These are phyloP conservation scores for Chytriomyces sp. DNA, from an alignment of 192 early-diverging fungal species.

Conservation along the genomic window DNA sequence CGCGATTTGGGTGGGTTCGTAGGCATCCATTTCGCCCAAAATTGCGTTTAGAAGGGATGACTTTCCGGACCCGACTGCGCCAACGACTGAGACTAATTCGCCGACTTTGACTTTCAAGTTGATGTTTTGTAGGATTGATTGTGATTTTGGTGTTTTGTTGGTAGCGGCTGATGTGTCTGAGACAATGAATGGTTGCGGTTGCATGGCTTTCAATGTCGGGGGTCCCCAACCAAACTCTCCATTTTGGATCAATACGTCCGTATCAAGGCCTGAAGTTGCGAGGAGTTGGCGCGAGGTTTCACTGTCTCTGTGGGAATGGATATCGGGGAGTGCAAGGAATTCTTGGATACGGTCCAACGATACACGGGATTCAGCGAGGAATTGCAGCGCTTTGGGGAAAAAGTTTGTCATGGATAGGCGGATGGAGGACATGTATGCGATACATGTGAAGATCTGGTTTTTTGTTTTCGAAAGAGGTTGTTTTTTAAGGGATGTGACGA, in stretches of 20 bases:
- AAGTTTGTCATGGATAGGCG: conserved; percentile 54
- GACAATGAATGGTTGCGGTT: neutral
- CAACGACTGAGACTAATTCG: conserved; percentile 47
- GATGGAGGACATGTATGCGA: conserved; percentile 44
- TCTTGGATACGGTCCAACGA: conserved; percentile 50
- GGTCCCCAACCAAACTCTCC: conserved; percentile 47
- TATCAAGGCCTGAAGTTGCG: conserved; percentile 17
- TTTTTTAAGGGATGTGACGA: neutral
- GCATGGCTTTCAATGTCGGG: neutral
- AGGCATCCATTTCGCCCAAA: conserved; percentile 49
- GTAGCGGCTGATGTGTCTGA: too few species aligned
- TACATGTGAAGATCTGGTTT: conserved; percentile 45
- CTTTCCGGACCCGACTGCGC: conserved; percentile 58
- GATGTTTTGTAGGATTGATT: conserved; percentile 40
- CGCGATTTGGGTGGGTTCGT: conserved; percentile 15
- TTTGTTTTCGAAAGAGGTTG: neutral
- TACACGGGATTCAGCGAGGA: conserved; percentile 40
- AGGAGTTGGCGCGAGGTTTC: conserved; percentile 1
- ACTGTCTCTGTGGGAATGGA: conserved; percentile 1
- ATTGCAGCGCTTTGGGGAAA: conserved; percentile 55
- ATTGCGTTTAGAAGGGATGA: conserved; percentile 49
- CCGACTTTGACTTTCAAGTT: conserved; percentile 40
- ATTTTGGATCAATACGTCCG: conserved; percentile 39
- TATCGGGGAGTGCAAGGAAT: conserved; percentile 51
- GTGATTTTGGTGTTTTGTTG: too few species aligned